These are phyloP conservation scores for Salvia miltiorrhiza DNA, from an alignment of 257 asterid genomes.

Conservation along the genomic window DNA sequence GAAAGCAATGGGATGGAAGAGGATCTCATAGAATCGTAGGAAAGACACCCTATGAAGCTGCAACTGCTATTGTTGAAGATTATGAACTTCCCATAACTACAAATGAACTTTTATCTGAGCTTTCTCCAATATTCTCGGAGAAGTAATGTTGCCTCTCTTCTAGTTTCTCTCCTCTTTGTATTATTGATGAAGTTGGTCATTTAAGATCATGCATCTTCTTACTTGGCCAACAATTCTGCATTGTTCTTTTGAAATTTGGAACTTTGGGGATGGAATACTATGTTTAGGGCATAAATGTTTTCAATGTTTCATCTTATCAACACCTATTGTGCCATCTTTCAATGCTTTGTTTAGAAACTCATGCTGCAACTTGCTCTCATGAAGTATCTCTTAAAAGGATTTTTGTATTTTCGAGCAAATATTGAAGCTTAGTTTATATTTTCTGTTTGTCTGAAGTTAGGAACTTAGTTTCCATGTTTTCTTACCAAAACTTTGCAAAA, in stretches of 20 bases:
- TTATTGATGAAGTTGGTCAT: slow-evolving; percentile 2
- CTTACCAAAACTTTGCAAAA: background rate
- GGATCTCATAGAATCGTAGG: slow-evolving; percentile 52
- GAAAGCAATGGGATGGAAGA: slow-evolving; percentile 82
- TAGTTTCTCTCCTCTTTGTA: slow-evolving; percentile 8
- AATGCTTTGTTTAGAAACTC: slow-evolving; percentile 12
- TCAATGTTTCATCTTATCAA: background rate
- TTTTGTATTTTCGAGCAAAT: too few species aligned
- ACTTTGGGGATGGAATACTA: background rate
- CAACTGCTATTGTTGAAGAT: slow-evolving; percentile 69
- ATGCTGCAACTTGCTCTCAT: background rate
- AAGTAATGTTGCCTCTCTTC: slow-evolving; percentile 39
- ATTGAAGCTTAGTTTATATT: background rate
- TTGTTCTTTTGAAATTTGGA: background rate
- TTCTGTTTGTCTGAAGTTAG: background rate
- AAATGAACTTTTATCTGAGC: slow-evolving; percentile 60
- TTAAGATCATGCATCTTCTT: slow-evolving; percentile 1
- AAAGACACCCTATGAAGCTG: slow-evolving; percentile 77
- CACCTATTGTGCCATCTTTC: background rate
- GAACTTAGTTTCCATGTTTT: background rate
- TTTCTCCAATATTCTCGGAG: slow-evolving; percentile 51
- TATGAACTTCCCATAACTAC: slow-evolving; percentile 62
- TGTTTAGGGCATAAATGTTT: background rate
- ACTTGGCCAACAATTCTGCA: background rate
- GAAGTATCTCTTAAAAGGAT: background rate